Conservation (phyloP, 495 filamentous ascomycete genomes). For the Xylaria bambusicola region DNA sequence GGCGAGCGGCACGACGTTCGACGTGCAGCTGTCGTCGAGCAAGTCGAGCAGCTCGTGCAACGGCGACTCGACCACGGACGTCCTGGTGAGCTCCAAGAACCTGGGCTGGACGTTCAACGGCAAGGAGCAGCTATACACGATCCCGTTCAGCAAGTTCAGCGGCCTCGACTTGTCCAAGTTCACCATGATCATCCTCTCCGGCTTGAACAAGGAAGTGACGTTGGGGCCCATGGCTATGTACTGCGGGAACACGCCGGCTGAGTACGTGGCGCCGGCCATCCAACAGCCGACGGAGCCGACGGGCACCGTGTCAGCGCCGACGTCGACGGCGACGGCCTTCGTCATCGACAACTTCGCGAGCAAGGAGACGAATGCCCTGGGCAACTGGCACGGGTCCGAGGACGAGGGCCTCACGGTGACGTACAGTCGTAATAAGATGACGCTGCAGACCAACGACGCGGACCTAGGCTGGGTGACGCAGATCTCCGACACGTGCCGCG, state of each 20-base stretch:
- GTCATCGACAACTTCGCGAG: slow-evolving; percentile 68
- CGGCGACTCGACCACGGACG: slow-evolving; percentile 36
- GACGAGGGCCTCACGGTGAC: slow-evolving; percentile 61
- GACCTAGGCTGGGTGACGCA: slow-evolving; percentile 73
- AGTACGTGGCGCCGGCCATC: slow-evolving; percentile 51
- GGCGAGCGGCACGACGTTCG: slow-evolving; percentile 54
- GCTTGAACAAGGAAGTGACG: slow-evolving; percentile 48
- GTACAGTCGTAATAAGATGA: slow-evolving; percentile 52
- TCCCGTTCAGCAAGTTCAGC: slow-evolving; percentile 56
- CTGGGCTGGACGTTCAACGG: slow-evolving; percentile 65
- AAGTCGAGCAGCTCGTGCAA: slow-evolving; percentile 46
- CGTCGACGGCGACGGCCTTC: slow-evolving; percentile 51
- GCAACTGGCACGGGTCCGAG: slow-evolving; percentile 67
- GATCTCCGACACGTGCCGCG: slow-evolving; percentile 59
- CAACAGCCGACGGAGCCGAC: slow-evolving; percentile 39
- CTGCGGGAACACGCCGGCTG: slow-evolving; percentile 53
- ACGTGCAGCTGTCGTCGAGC: slow-evolving; percentile 52
- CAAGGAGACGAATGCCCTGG: slow-evolving; percentile 60
- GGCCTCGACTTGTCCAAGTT: slow-evolving; percentile 56
- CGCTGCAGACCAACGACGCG: slow-evolving; percentile 64
- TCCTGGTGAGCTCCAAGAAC: slow-evolving; percentile 43
- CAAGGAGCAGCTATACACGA: slow-evolving; percentile 60
- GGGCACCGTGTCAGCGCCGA: slow-evolving; percentile 51
- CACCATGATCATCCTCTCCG: slow-evolving; percentile 51
- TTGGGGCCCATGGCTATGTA: slow-evolving; percentile 62